phyloP scores from a whole-genome alignment of 2,329 filamentous ascomycete genomes.

The Aspergillus sclerotialis region DNA sequence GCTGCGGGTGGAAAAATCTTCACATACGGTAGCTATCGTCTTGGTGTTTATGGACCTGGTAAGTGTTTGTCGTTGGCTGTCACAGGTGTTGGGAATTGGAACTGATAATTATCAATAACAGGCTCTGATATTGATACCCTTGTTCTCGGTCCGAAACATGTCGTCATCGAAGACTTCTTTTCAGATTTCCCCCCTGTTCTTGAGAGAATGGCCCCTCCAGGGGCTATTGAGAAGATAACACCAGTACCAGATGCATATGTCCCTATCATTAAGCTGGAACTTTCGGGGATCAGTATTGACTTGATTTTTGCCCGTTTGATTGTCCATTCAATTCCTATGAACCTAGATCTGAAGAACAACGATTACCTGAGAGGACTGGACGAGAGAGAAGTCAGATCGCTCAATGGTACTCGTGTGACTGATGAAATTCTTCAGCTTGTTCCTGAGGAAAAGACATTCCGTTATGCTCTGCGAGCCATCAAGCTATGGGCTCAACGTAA shows the following conservation, averaged over 20 bases:
- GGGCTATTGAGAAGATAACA: slow-evolving; percentile 77
- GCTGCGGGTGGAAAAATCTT: slow-evolving; percentile 88
- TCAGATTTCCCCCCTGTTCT: slow-evolving; percentile 76
- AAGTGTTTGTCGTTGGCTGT: slow-evolving; percentile 12
- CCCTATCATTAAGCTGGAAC: slow-evolving; percentile 95
- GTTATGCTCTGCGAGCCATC: slow-evolving; percentile 79
- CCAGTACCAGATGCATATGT: slow-evolving; percentile 87
- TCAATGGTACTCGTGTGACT: slow-evolving; percentile 92
- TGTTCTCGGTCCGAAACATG: slow-evolving; percentile 83
- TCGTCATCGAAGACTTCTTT: slow-evolving; percentile 88
- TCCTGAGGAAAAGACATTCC: slow-evolving; percentile 83
- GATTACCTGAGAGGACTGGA: slow-evolving; percentile 78
- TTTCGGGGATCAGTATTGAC: slow-evolving; percentile 87
- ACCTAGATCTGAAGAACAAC: slow-evolving; percentile 74
- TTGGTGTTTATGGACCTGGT: slow-evolving; percentile 86
- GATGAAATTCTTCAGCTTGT: slow-evolving; percentile 86
- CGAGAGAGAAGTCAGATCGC: slow-evolving; percentile 75
- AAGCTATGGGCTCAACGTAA: slow-evolving; percentile 87
- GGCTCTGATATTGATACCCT: slow-evolving; percentile 98
- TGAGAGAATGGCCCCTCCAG: slow-evolving; percentile 64
- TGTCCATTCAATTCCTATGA: slow-evolving; percentile 62
- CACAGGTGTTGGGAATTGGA: too few species aligned
- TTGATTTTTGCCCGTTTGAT: slow-evolving; percentile 77
- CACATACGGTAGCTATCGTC: slow-evolving; percentile 89
- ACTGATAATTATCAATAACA: too few species aligned